Percentiles rank a stretch among this genome's conserved stretches.
These are phyloP conservation scores for Pleurotus pulmonarius DNA, from an alignment of 768 basidiomycete species.

Conservation along the genomic window DNA sequence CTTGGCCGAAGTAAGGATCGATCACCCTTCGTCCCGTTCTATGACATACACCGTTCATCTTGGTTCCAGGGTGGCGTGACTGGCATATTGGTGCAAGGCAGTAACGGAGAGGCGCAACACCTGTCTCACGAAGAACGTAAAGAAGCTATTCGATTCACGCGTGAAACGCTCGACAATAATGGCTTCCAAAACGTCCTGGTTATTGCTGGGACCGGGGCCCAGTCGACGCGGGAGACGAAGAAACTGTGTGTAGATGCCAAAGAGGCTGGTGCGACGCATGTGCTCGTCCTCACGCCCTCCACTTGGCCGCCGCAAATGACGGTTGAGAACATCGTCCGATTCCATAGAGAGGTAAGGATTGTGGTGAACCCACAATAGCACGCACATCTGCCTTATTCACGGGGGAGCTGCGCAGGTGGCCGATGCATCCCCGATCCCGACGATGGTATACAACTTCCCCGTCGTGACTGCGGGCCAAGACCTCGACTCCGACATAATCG, in stretches of 20 bases:
- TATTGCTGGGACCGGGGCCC: constrained; percentile 83
- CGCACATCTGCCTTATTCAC: background rate
- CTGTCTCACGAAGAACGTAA: constrained; percentile 71
- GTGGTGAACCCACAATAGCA: background rate
- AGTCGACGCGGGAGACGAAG: constrained; percentile 72
- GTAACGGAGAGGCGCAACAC: constrained; percentile 75
- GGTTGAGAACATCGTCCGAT: constrained; percentile 56
- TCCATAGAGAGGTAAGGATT: constrained; percentile 54
- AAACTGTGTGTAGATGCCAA: constrained; percentile 68
- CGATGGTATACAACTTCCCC: constrained; percentile 86
- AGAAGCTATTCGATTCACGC: constrained; percentile 56
- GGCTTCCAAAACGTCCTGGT: constrained; percentile 66
- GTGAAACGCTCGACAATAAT: constrained; percentile 68
- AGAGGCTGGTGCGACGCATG: constrained; percentile 79
- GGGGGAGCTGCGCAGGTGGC: constrained; percentile 46
- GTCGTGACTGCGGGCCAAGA: constrained; percentile 78
- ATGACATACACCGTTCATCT: constrained; percentile 14
- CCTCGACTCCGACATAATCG: constrained; percentile 77
- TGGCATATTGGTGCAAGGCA: constrained; percentile 70
- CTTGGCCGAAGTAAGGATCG: constrained; percentile 55
- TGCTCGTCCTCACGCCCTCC: constrained; percentile 71
- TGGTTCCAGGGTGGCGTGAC: constrained; percentile 61
- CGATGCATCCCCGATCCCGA: constrained; percentile 62
- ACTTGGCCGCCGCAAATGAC: constrained; percentile 69
- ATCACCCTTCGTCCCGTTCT: constrained; percentile 13